Evolutionary conservation across 1,284 basidiomycete genomes (phyloP).

Genomic region (Golubevia pallescens): DNA sequence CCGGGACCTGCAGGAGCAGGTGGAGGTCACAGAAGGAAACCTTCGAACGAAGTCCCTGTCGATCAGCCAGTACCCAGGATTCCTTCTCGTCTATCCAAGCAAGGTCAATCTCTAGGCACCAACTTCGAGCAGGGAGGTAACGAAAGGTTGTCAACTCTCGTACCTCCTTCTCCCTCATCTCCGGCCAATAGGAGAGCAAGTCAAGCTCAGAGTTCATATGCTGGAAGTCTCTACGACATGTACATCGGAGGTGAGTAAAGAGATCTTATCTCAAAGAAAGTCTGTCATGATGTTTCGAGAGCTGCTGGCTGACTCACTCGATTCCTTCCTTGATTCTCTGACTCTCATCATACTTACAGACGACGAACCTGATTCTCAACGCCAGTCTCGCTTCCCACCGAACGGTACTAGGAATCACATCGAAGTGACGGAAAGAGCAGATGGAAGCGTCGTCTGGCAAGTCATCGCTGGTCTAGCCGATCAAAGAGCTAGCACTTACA

Average conservation of each 20-base stretch:
- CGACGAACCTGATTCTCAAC: background rate
- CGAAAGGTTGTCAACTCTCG: slow-evolving; percentile 10
- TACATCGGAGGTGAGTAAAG: slow-evolving; percentile 20
- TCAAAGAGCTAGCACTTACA: slow-evolving; percentile 28
- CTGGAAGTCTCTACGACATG: slow-evolving; percentile 47
- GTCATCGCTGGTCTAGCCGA: slow-evolving; percentile 48
- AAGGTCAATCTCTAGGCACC: background rate
- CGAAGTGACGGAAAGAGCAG: slow-evolving; percentile 50
- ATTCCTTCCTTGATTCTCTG: background rate
- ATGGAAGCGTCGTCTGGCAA: slow-evolving; percentile 52
- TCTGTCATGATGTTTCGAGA: slow-evolving; percentile 2
- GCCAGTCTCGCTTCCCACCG: slow-evolving; percentile 1
- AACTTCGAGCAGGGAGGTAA: slow-evolving; percentile 7
- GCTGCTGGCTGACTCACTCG: background rate
- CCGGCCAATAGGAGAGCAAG: slow-evolving; percentile 9
- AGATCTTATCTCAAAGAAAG: slow-evolving; percentile 3
- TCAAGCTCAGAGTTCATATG: slow-evolving; percentile 27
- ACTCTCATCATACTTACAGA: background rate
- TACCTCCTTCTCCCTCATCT: slow-evolving; percentile 5
- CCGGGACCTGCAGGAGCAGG: slow-evolving; percentile 14
- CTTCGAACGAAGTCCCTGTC: slow-evolving; percentile 11
- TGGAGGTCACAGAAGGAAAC: slow-evolving; percentile 14
- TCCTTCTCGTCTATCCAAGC: slow-evolving; percentile 9
- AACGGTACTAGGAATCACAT: slow-evolving; percentile 26
- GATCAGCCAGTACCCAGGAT: slow-evolving; percentile 10